A percentile compares a stretch with the other conserved stretches of the same genome.
Conservation (phyloP, 306 rosid genomes). For the Sphenostylis stenocarpa region DNA sequence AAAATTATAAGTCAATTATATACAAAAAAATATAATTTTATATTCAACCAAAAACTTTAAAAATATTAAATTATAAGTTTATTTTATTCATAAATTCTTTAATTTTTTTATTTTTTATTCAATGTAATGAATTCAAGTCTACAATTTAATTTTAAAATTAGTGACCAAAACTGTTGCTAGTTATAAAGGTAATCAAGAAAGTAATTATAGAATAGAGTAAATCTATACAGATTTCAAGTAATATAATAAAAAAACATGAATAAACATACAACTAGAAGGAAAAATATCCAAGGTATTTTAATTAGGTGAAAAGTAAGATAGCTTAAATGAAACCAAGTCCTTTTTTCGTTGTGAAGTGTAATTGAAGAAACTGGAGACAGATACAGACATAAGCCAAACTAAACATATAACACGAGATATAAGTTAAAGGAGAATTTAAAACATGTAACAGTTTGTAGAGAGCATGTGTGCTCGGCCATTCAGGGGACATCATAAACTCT, state of each 20-base stretch:
- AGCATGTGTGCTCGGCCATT: background rate
- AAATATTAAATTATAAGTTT: too few species aligned
- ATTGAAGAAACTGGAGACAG: background rate
- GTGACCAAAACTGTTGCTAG: too few species aligned
- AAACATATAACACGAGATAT: background rate
- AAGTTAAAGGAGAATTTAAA: background rate
- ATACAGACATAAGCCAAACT: background rate
- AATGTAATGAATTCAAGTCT: too few species aligned
- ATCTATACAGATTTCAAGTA: background rate
- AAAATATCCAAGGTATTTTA: background rate
- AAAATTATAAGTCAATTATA: too few species aligned
- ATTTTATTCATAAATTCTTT: too few species aligned
- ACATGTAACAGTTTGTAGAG: slow-evolving; percentile 8
- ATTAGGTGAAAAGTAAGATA: background rate
- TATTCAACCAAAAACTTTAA: too few species aligned
- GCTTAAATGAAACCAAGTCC: background rate
- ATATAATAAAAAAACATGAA: background rate
- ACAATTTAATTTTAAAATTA: too few species aligned
- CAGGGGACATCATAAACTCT: background rate
- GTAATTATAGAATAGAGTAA: background rate
- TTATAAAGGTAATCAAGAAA: too few species aligned
- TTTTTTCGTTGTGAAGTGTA: background rate
- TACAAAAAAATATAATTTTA: too few species aligned
- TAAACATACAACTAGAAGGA: background rate
- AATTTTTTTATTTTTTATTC: too few species aligned